Percentiles rank a stretch among this genome's conserved stretches.
phyloP scores from a whole-genome alignment of 2,329 filamentous ascomycete genomes.

The Sarocladium strictum region DNA sequence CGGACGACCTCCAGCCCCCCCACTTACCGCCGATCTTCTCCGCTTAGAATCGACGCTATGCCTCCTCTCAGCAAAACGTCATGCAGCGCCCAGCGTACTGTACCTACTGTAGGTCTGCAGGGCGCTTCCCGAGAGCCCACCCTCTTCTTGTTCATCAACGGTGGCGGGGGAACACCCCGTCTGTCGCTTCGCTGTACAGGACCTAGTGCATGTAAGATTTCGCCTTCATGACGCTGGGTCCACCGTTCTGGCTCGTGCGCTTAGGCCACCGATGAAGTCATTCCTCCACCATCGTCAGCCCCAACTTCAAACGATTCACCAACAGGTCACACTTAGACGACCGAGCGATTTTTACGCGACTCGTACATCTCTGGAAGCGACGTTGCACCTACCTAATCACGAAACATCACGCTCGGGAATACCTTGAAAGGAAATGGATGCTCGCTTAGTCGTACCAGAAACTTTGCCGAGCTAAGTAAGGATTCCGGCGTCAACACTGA shows the following conservation, averaged over 20 bases:
- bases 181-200: background rate
- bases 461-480: no score
- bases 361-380: no score
- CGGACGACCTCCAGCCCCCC: conserved; percentile 12
- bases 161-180: background rate
- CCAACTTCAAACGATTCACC: background rate
- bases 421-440: no score
- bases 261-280: conserved; percentile 5
- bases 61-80: conserved; percentile 11
- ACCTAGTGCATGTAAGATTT: background rate
- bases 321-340: background rate
- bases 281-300: background rate
- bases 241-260: background rate
- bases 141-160: background rate
- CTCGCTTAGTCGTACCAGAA: no score
- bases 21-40: conserved; percentile 24
- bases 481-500: no score
- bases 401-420: no score
- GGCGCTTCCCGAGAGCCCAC: background rate
- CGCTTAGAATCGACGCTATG: conserved; percentile 24
- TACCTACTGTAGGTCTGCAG: background rate
- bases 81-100: background rate
- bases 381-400: no score
- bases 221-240: background rate
- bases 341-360: no score